These are phyloP conservation scores for Sporothrix pallida DNA, from an alignment of 2,329 filamentous ascomycete species.

Conservation along the genomic window DNA sequence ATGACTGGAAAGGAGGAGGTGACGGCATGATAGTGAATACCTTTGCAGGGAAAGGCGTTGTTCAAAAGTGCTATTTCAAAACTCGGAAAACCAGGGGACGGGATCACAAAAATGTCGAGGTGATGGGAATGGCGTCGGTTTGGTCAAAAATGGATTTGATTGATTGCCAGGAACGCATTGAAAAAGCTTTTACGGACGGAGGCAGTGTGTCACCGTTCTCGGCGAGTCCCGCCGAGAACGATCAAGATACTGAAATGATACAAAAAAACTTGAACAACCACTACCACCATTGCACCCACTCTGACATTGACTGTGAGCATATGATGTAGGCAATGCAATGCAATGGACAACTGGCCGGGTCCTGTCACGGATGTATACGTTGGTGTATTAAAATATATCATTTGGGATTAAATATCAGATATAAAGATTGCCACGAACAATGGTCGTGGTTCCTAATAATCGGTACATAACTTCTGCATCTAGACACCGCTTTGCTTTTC, in stretches of 20 bases:
- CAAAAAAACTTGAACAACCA: conserved; percentile 34
- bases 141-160: conserved; percentile 21
- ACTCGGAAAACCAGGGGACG: neutral
- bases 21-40: neutral
- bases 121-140: conserved; percentile 11
- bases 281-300: neutral
- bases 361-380: no score
- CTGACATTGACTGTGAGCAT: no score
- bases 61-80: neutral
- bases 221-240: neutral
- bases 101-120: neutral
- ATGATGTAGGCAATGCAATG: no score
- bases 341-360: no score
- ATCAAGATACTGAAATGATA: conserved; percentile 30
- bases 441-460: neutral
- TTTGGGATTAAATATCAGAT: no score
- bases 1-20: neutral
- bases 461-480: neutral
- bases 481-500: neutral
- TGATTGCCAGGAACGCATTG: conserved; percentile 16
- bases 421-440: no score
- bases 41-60: neutral
- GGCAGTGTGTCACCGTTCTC: neutral
- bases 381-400: no score
- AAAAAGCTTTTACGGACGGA: neutral